Evolutionary conservation across 2,329 filamentous ascomycete species (phyloP), one percentile per base, ranked within the genome.

Genomic region (Aspergillus ochraceoroseus): DNA sequence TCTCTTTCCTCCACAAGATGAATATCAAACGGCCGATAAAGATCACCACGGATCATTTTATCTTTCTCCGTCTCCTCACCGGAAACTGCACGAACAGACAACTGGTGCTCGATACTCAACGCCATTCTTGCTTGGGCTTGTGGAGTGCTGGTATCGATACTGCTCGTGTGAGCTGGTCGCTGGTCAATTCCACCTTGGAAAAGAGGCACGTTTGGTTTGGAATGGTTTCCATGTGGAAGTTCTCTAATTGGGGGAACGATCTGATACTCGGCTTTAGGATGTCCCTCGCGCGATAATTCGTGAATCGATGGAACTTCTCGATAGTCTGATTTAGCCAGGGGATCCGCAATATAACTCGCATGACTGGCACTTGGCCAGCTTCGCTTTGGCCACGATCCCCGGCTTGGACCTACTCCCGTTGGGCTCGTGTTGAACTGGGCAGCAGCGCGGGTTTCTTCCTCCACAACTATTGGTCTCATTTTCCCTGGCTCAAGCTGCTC

Each of bases 1-100:
- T 92, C 82, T n/a, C 90, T 83, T 56, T 95, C 89, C 13, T 85
- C 74, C 9, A 85, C 76, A 4, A 98, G 75, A 55, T 87, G 82
- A 45, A 80, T 77, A 58, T 87, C 81, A 48, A 83, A 89, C 5
- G 86, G 85, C 46, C 81, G 82, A 64, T 87, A 96, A n/a, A 79
- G 75, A 27, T 85, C 76, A 8, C 86, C 86, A 20, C 74, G 74
- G 11, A 94, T 70, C 90, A 96, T 96, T 61, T 92, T 87, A 45
- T 94, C 85, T 64, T 92, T 92, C 59, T 95, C 87, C 1, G 81
- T 83, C 27, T 70, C 68, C 22, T 70, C 66, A 20, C 45, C 74
- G 67, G 54, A 57, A 55, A 52, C 66, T 52, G 51, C 54, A 38
- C 63, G 63, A 25, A 62, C 55, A 8, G 64, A 62, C 9, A 67